phyloP scores from a whole-genome alignment of 306 rosid genomes.

The Trifolium fragiferum region DNA sequence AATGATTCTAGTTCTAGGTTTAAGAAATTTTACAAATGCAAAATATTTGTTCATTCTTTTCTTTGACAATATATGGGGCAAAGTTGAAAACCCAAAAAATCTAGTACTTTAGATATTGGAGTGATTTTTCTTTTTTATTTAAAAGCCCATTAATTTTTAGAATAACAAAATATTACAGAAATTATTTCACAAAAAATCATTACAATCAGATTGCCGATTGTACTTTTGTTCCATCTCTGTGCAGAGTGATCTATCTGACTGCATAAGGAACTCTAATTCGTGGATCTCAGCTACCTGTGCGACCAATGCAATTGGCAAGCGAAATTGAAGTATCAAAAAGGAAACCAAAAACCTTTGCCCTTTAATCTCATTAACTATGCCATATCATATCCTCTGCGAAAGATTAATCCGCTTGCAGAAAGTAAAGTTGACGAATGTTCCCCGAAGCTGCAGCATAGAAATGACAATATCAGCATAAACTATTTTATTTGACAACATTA shows the following conservation, averaged over 20 bases:
- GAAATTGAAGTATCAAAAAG: constrained; percentile 46
- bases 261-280: constrained; percentile 48
- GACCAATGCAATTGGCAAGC: constrained; percentile 51
- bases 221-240: constrained; percentile 53
- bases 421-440: constrained; percentile 95
- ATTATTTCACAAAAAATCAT: constrained; percentile 51
- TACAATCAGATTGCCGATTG: constrained; percentile 73
- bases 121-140: constrained; percentile 15
- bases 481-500: constrained; percentile 12
- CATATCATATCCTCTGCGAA: constrained; percentile 25
- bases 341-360: constrained; percentile 50
- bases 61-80: not conserved
- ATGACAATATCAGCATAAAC: constrained; percentile 11
- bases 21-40: no score
- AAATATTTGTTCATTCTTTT: not conserved
- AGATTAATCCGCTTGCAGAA: constrained; percentile 82
- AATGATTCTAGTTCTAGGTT: no score
- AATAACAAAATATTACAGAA: constrained; percentile 67
- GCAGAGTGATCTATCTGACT: constrained; percentile 49
- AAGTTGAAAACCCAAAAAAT: constrained; percentile 5
- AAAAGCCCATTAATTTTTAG: constrained; percentile 60
- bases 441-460: constrained; percentile 80
- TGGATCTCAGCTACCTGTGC: constrained; percentile 49
- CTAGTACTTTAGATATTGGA: constrained; percentile 36
- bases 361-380: constrained; percentile 49